Percentiles rank a stretch among this genome's conserved stretches.
Conservation (phyloP, 1,284 basidiomycete genomes). For the Apiotrichum brassicae region DNA sequence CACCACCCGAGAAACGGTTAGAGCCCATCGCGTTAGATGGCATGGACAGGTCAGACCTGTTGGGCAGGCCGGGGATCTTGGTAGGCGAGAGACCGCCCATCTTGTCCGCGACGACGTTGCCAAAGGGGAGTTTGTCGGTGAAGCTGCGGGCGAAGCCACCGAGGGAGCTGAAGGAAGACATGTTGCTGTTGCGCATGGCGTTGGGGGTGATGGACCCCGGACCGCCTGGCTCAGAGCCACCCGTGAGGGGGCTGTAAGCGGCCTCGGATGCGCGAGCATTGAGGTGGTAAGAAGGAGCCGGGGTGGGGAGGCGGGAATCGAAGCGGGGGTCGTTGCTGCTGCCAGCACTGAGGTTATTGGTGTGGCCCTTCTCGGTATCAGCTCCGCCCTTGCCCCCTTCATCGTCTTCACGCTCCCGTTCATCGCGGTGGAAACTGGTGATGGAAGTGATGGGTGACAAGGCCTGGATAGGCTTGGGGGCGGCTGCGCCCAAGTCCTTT, state of each 20-base stretch:
- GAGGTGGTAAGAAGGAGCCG: neutral
- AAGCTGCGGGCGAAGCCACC: neutral
- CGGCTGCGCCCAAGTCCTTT: neutral
- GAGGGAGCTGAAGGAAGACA: neutral
- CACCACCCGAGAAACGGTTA: neutral
- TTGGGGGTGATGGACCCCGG: neutral
- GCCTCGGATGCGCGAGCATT: neutral
- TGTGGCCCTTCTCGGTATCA: neutral
- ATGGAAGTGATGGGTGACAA: neutral
- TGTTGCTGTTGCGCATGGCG: neutral
- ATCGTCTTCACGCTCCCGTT: neutral
- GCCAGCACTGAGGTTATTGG: neutral
- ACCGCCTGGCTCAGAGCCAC: neutral
- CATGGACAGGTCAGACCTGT: neutral
- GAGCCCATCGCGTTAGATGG: no score
- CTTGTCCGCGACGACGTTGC: neutral
- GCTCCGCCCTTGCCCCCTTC: neutral
- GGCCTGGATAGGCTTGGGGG: neutral
- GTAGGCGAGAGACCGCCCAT: neutral
- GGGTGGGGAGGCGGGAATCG: neutral
- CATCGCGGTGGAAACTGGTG: neutral
- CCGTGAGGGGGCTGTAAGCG: neutral
- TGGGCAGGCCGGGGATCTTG: neutral
- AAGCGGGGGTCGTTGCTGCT: neutral
- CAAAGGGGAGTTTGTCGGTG: neutral